A percentile compares a stretch with the other conserved stretches of the same genome.
These are phyloP conservation scores for Septoria petroselini DNA, from an alignment of 2,329 filamentous ascomycete species.

Conservation along the genomic window DNA sequence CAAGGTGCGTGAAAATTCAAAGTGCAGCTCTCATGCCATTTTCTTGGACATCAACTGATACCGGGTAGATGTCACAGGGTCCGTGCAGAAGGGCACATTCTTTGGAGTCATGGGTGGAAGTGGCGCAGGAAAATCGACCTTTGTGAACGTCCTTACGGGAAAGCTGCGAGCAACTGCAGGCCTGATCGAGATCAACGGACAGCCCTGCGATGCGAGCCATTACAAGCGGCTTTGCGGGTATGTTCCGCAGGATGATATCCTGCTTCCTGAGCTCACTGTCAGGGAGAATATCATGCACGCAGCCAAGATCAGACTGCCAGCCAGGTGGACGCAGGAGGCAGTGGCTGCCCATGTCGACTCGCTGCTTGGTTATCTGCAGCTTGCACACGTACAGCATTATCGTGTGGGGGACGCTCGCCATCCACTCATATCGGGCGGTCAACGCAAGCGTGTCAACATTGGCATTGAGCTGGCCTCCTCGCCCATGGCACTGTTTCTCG, in stretches of 20 bases:
- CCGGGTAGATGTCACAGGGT: slow-evolving; percentile 47
- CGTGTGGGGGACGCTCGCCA: slow-evolving; percentile 53
- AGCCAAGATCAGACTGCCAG: slow-evolving; percentile 54
- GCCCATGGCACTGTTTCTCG: slow-evolving; percentile 48
- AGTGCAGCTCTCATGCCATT: no score
- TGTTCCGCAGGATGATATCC: slow-evolving; percentile 61
- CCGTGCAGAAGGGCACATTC: slow-evolving; percentile 54
- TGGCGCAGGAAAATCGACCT: slow-evolving; percentile 59
- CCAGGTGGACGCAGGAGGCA: slow-evolving; percentile 50
- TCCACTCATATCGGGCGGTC: slow-evolving; percentile 56
- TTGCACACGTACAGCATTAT: slow-evolving; percentile 53
- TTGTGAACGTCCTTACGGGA: slow-evolving; percentile 61
- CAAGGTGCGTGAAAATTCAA: slow-evolving; percentile 36
- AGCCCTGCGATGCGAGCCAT: slow-evolving; percentile 42
- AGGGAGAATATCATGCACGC: slow-evolving; percentile 62
- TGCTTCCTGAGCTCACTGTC: slow-evolving; percentile 59
- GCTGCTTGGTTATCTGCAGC: slow-evolving; percentile 54
- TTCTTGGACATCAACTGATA: no score
- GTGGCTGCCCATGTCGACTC: slow-evolving; percentile 55
- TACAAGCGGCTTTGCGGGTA: slow-evolving; percentile 62
- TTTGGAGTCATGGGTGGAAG: slow-evolving; percentile 60
- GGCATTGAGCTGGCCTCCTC: slow-evolving; percentile 58
- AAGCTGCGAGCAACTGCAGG: slow-evolving; percentile 53
- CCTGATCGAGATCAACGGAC: slow-evolving; percentile 53
- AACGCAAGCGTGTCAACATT: slow-evolving; percentile 58